These are phyloP conservation scores for Thalassiosira sp. DNA, from an alignment of 352 stramenopile genomes.

Conservation along the genomic window DNA sequence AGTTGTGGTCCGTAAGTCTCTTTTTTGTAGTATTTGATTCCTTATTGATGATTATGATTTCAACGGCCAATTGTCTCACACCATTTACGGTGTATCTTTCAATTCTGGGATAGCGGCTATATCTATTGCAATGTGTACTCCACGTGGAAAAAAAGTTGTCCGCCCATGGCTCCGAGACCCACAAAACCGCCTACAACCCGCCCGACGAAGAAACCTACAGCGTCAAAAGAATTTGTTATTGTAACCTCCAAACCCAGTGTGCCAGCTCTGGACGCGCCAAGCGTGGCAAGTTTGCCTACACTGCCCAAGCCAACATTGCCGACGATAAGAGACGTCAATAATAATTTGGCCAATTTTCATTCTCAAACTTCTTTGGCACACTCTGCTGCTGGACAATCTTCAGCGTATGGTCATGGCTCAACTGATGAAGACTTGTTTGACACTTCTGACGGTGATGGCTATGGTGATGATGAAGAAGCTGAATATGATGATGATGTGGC, in stretches of 20 bases:
- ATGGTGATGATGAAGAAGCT: neutral
- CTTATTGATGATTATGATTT: no score
- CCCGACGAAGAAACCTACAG: neutral
- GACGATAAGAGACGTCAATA: conserved; percentile 7
- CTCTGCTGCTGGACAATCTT: no score
- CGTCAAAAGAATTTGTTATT: neutral
- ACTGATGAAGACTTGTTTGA: neutral
- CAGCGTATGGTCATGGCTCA: neutral
- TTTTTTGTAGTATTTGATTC: no score
- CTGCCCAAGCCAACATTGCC: conserved; percentile 29
- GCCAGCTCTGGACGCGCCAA: neutral
- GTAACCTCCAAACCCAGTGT: neutral
- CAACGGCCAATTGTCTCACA: no score
- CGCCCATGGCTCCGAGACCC: neutral
- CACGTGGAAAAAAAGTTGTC: conserved; percentile 30
- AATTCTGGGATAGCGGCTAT: no score
- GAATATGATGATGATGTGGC: no score
- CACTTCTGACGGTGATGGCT: neutral
- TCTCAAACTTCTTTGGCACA: conserved; percentile 5
- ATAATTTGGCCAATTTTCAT: neutral
- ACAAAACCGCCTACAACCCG: neutral
- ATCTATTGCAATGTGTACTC: conserved; percentile 36
- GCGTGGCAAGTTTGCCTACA: conserved; percentile 2
- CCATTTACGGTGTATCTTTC: no score
- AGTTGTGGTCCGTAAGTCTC: conserved; percentile 28